These are phyloP conservation scores for Adenanthera pavonina DNA, from an alignment of 306 rosid genomes.

Conservation along the genomic window DNA sequence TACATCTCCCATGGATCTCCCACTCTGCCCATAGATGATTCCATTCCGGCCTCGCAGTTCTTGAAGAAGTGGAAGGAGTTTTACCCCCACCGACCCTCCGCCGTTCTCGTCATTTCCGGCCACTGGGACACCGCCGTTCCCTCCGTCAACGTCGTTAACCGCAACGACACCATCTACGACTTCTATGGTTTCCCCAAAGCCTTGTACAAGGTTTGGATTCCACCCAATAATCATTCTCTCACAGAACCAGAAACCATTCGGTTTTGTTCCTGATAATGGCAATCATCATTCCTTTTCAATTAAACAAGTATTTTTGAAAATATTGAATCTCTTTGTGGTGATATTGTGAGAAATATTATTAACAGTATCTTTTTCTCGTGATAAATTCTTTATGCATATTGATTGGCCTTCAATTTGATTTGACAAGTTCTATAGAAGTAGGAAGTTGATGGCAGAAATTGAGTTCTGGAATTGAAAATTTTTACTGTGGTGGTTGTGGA, in stretches of 20 bases:
- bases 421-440: neutral
- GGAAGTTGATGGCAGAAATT: neutral
- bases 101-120: conserved; percentile 70
- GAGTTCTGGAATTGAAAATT: neutral
- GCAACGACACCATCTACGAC: conserved; percentile 73
- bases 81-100: conserved; percentile 42
- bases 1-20: conserved; percentile 81
- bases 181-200: conserved; percentile 72
- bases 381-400: neutral
- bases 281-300: neutral
- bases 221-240: neutral
- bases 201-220: conserved; percentile 65
- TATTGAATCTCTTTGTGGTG: neutral
- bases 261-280: neutral
- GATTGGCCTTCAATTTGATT: neutral
- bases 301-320: neutral
- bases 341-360: too few species aligned
- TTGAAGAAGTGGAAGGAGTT: conserved; percentile 62
- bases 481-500: neutral
- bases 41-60: conserved; percentile 56
- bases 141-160: conserved; percentile 55
- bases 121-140: conserved; percentile 79
- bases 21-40: conserved; percentile 63
- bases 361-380: too few species aligned
- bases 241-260: neutral